Conservation (phyloP, 176 grass and related monocot genomes). For the Cenchrus fungigraminus region DNA sequence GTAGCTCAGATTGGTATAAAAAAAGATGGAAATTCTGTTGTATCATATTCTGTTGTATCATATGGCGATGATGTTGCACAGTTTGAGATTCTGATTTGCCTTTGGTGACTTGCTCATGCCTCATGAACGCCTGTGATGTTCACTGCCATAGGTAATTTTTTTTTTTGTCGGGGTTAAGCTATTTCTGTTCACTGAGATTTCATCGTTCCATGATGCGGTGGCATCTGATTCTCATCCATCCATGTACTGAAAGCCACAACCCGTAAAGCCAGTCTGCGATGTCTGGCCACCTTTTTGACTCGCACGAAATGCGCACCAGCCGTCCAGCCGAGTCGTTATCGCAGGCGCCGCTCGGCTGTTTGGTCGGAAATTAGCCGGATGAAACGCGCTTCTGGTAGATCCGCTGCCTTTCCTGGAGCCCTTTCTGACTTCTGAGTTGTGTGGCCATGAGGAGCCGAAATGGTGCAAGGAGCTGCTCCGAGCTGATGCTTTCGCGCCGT, state of each 20-base stretch:
- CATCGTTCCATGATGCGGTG: neutral
- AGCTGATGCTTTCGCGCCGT: no score
- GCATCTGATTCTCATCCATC: neutral
- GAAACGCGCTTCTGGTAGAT: no score
- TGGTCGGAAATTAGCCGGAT: neutral
- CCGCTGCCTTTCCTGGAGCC: neutral
- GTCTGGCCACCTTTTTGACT: neutral
- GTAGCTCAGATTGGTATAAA: neutral
- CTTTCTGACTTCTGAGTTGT: neutral
- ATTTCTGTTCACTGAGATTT: neutral
- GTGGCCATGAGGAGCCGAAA: neutral
- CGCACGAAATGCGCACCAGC: neutral
- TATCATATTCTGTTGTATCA: no score
- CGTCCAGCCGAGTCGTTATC: neutral
- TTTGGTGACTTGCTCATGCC: neutral
- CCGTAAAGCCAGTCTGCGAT: neutral
- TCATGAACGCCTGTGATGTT: neutral
- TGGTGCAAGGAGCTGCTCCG: neutral
- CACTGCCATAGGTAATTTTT: neutral
- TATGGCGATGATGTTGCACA: neutral
- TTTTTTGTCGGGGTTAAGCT: neutral
- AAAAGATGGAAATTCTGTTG: slow-evolving; percentile 15
- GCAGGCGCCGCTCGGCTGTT: neutral
- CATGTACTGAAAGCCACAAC: neutral
- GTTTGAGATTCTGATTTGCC: neutral